Conservation (phyloP, 305 asterid genomes). For the Nicotiana rustica region DNA sequence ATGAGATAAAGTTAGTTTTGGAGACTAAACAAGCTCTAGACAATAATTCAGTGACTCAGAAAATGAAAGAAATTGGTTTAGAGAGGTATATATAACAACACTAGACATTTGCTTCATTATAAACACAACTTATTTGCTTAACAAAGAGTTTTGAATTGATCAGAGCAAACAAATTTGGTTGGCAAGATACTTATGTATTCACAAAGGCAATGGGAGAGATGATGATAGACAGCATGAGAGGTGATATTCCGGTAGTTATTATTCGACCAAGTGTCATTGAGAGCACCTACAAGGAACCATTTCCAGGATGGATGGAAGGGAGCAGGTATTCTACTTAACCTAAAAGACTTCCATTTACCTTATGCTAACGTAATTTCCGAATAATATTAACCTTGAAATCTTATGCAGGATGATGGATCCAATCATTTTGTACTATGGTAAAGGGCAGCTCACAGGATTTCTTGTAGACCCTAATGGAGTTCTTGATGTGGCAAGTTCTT, state of each 20-base stretch:
- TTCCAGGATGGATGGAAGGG: constrained; percentile 99
- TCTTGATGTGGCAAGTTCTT: constrained; percentile 86
- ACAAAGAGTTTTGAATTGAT: background rate
- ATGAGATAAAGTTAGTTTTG: constrained; percentile 71
- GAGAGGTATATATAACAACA: constrained; percentile 59
- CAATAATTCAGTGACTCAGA: constrained; percentile 54
- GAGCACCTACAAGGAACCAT: constrained; percentile 97
- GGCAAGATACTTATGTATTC: constrained; percentile 97
- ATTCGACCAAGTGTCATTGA: constrained; percentile 97
- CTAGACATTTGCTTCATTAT: background rate
- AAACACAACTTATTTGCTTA: background rate
- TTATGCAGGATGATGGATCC: constrained; percentile 97
- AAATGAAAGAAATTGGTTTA: constrained; percentile 80
- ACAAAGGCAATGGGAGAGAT: constrained; percentile 99
- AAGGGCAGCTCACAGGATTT: constrained; percentile 92
- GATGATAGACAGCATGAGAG: constrained; percentile 82
- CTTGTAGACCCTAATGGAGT: constrained; percentile 91
- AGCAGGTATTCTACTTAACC: constrained; percentile 60
- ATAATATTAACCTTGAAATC: constrained; percentile 7
- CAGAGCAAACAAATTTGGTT: constrained; percentile 94
- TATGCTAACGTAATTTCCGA: background rate
- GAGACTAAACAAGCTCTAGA: constrained; percentile 60
- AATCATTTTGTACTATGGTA: constrained; percentile 85
- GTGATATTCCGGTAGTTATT: constrained; percentile 83
- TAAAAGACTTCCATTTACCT: background rate